Base-by-base conservation (phyloP, 192 early-diverging fungal species). In the Coemansia sp. region DNA sequence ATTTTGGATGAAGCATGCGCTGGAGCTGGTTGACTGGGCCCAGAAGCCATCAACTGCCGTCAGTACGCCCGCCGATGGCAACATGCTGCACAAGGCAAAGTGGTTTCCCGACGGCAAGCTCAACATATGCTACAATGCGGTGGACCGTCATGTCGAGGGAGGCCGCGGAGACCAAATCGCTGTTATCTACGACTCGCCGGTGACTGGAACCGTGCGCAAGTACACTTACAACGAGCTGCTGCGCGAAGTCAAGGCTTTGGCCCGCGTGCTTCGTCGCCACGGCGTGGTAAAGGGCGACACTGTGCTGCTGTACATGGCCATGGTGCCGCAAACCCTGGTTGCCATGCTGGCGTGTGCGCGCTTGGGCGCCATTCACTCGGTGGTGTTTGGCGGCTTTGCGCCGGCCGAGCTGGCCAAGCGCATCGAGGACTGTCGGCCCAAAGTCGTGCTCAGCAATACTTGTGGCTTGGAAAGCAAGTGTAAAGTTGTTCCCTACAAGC, bases 331-430 rank as follows among this genome's bases (percentile, higher is more conserved):
- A 53, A 86, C 90, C 8, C 75, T 89, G 8, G 66, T 91, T 55
- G 86, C 84, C 3, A 91, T 95, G 85, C 85, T 95, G 9, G 88
- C 93, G 4, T 91, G 88, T 53, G 89, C 85, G 8, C 81, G 90
- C 8, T 63, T 93, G 9, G 93, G 90, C n/a, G 88, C 86, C 9
- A 74, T 92, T 9, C 88, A 91, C 50, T 85, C 84, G 40, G 89
- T 91, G 17, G 87, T 90, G 9, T 90, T 90, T 82, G 86, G 86
- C 61, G 87, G 87, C 18, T 89, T 89, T 72, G 83, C 87, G n/a
- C 80, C 85, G 4, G 78, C 82, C 22, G 85, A 86, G 68, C 65
- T 89, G 32, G 85, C 89, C 31, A 92, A 95, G 65, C 84, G 93
- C 33, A 90, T 95, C 63, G 66, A 83, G 23, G 92, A 89, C 66